These are phyloP conservation scores for Anaeramoeba flamelloides DNA, from an alignment of 78 protist genomes.

Conservation along the genomic window DNA sequence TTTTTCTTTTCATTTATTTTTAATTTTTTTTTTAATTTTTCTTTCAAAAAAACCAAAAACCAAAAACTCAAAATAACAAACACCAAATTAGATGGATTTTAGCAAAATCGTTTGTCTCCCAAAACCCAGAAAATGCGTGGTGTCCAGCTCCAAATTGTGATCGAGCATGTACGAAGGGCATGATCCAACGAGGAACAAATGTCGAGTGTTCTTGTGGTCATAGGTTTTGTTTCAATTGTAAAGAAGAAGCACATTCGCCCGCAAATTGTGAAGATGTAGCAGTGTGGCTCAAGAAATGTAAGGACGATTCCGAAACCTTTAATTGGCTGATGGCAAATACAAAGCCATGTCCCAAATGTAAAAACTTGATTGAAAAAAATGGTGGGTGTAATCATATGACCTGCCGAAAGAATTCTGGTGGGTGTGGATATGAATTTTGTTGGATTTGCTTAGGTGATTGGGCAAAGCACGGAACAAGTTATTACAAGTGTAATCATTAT, in stretches of 20 bases:
- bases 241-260: neutral
- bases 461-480: neutral
- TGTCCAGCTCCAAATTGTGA: neutral
- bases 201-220: neutral
- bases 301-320: neutral
- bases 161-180: neutral
- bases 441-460: neutral
- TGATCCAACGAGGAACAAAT: neutral
- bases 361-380: neutral
- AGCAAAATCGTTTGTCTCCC: neutral
- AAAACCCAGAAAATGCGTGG: neutral
- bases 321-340: neutral
- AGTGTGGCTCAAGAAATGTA: neutral
- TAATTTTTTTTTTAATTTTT: neutral
- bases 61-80: too few relatives aligned
- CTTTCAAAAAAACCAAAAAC: too few relatives aligned
- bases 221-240: neutral
- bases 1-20: neutral
- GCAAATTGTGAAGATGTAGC: neutral
- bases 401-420: neutral
- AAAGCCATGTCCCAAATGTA: conserved; percentile 1
- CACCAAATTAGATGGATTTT: neutral
- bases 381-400: neutral
- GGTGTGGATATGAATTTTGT: neutral
- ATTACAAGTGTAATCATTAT: conserved; percentile 47